phyloP scores from a whole-genome alignment of 129 eudicot genomes.

The Helichrysum umbraculigerum region DNA sequence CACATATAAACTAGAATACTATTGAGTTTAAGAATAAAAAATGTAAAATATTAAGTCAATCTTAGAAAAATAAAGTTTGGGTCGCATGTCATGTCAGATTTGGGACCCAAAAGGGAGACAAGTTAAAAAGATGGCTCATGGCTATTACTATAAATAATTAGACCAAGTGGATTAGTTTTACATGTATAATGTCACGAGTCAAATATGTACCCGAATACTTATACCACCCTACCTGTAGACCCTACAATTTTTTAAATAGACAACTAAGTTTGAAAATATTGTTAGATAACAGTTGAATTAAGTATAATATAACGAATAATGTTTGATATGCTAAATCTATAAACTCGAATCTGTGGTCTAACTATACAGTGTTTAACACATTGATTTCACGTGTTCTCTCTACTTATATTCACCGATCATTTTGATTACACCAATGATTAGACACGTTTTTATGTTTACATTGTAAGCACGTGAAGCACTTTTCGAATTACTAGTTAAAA shows the following conservation, averaged over 20 bases:
- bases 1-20: no score
- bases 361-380: no score
- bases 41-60: constrained; percentile 11
- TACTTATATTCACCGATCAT: no score
- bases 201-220: not conserved
- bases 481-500: no score
- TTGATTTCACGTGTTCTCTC: no score
- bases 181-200: not conserved
- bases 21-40: not conserved
- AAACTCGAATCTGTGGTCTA: no score
- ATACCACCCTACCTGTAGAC: not conserved
- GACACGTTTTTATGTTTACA: no score
- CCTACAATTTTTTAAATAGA: not conserved
- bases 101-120: constrained; percentile 14
- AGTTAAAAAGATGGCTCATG: constrained; percentile 2
- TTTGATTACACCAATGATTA: no score
- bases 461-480: no score
- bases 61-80: not conserved
- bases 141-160: not conserved
- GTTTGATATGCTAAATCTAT: no score
- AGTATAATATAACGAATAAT: no score
- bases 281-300: not conserved
- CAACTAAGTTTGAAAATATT: not conserved
- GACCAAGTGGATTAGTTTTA: constrained; percentile 17
- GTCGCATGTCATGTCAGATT: constrained; percentile 21